phyloP scores from a whole-genome alignment of 2,329 filamentous ascomycete genomes.

The Immersiporthe knoxdaviesiana region DNA sequence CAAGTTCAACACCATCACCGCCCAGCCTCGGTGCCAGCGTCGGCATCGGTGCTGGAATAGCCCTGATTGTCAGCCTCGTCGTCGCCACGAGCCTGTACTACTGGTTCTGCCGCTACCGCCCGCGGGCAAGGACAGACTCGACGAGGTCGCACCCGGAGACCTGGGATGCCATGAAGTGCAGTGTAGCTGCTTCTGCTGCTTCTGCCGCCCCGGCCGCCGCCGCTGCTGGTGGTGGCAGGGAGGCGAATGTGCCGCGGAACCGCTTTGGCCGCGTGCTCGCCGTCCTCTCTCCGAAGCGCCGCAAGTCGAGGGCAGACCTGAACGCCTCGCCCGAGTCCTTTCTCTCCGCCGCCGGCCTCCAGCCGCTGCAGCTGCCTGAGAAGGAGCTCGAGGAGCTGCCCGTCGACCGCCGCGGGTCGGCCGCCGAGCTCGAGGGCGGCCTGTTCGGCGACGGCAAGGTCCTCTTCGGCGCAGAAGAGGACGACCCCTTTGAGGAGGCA shows the following conservation, averaged over 20 bases:
- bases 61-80: slow-evolving; percentile 18
- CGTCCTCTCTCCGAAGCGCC: slow-evolving; percentile 20
- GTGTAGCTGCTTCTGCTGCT: neutral
- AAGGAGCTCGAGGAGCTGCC: slow-evolving; percentile 50
- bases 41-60: slow-evolving; percentile 18
- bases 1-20: neutral
- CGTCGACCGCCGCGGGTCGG: slow-evolving; percentile 42
- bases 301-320: slow-evolving; percentile 45
- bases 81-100: slow-evolving; percentile 16
- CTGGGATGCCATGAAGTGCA: slow-evolving; percentile 20
- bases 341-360: neutral
- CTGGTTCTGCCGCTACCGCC: slow-evolving; percentile 12
- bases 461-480: slow-evolving; percentile 46
- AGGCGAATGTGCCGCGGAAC: slow-evolving; percentile 8
- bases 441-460: slow-evolving; percentile 40
- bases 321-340: slow-evolving; percentile 31
- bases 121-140: neutral
- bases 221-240: neutral
- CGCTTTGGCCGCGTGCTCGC: slow-evolving; percentile 25
- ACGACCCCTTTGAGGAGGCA: slow-evolving; percentile 55
- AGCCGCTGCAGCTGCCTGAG: slow-evolving; percentile 12
- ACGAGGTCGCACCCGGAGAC: slow-evolving; percentile 10
- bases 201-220: too few relatives aligned
- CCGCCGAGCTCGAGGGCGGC: slow-evolving; percentile 54
- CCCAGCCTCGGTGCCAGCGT: slow-evolving; percentile 17